Evolutionary conservation across 495 filamentous ascomycete genomes (phyloP).

Genomic region (Talaromyces liani): DNA sequence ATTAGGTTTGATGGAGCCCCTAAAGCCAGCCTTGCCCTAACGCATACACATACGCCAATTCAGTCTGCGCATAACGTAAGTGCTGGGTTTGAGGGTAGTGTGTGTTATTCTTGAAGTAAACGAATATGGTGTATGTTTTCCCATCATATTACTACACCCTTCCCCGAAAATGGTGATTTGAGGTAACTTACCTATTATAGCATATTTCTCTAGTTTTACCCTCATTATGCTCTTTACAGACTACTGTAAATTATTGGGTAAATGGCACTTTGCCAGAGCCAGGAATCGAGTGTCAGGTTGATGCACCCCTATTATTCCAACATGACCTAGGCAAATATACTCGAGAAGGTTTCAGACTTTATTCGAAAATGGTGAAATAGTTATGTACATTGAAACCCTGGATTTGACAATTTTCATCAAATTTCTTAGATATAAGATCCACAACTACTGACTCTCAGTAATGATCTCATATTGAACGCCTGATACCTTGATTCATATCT

Average conservation of each 20-base stretch:
- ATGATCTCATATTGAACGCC: too few relatives aligned
- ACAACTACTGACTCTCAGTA: neutral
- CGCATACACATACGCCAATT: conserved; percentile 27
- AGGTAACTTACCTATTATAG: conserved; percentile 11
- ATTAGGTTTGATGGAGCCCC: neutral
- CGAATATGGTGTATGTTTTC: conserved; percentile 33
- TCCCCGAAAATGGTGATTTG: neutral
- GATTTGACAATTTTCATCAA: neutral
- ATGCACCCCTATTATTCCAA: conserved; percentile 7
- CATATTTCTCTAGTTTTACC: conserved; percentile 26
- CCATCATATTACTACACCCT: neutral
- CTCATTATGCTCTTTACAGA: conserved; percentile 26
- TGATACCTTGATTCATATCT: too few relatives aligned
- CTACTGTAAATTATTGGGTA: conserved; percentile 23
- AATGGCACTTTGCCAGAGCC: conserved; percentile 30
- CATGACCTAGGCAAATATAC: neutral
- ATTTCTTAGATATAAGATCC: neutral
- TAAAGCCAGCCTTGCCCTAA: neutral
- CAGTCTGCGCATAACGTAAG: conserved; percentile 35
- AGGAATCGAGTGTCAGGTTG: conserved; percentile 22
- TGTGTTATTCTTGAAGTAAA: conserved; percentile 29
- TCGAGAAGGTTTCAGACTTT: neutral
- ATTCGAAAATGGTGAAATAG: neutral
- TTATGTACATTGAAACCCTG: neutral
- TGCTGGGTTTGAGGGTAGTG: conserved; percentile 31